Conservation (phyloP, 441 rosid species). For the Erodium chrysanthum region DNA sequence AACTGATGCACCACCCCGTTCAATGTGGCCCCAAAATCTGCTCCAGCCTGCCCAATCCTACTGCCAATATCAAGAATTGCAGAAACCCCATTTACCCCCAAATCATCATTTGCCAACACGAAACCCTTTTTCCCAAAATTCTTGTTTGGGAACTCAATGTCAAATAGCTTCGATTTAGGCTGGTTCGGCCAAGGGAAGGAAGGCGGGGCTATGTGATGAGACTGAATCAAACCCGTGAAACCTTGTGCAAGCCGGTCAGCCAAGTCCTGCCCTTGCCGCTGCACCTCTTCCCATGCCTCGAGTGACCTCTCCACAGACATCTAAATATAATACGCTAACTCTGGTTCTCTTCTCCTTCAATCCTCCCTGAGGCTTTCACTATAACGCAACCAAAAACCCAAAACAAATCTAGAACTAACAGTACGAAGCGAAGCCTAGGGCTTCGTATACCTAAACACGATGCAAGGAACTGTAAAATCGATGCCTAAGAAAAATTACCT, state of each 20-base stretch:
- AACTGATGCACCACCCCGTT: conserved; percentile 75
- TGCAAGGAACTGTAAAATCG: background rate
- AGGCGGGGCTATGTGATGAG: conserved; percentile 55
- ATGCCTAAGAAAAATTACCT: background rate
- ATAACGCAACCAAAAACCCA: background rate
- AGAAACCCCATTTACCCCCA: conserved; percentile 49
- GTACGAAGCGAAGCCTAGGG: background rate
- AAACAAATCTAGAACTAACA: background rate
- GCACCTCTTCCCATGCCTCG: conserved; percentile 19
- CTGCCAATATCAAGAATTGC: conserved; percentile 64
- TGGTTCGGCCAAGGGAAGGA: conserved; percentile 66
- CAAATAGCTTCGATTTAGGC: conserved; percentile 44
- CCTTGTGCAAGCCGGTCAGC: conserved; percentile 86
- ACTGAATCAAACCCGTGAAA: conserved; percentile 69
- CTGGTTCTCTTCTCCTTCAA: background rate
- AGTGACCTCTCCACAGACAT: conserved; percentile 19
- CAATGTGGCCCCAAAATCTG: conserved; percentile 62
- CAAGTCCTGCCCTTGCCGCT: conserved; percentile 72
- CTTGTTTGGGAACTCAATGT: conserved; percentile 52
- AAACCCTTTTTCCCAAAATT: conserved; percentile 36
- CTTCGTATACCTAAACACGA: background rate
- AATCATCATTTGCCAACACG: conserved; percentile 28
- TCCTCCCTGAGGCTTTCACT: background rate
- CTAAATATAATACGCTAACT: background rate
- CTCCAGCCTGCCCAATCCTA: conserved; percentile 74